Conservation (phyloP, 2,329 filamentous ascomycete genomes). For the Teratosphaeria destructans region DNA sequence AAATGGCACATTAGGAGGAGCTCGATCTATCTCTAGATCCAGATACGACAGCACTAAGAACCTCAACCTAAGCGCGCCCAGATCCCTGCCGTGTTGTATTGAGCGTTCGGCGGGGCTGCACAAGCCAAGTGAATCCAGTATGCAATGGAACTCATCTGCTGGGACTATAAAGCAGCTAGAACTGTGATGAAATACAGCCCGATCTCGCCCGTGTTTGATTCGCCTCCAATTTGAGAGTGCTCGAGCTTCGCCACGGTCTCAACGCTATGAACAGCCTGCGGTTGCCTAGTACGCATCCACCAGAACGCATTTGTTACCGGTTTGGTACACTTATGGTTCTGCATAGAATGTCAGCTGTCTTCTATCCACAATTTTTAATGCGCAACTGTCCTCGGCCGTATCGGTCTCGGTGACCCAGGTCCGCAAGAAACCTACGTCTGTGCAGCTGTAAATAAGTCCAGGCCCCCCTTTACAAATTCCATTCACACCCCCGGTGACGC, state of each 20-base stretch:
- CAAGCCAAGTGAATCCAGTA: no score
- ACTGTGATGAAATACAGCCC: no score
- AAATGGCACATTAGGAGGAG: no score
- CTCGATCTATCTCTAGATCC: no score
- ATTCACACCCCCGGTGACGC: background rate
- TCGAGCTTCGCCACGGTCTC: background rate
- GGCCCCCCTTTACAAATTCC: background rate
- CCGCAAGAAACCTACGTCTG: background rate
- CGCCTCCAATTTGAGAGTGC: background rate
- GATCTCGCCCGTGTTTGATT: background rate
- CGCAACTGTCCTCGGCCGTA: no score
- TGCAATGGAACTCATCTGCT: no score
- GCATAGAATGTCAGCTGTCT: background rate
- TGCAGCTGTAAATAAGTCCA: background rate
- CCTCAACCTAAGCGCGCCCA: no score
- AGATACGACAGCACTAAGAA: no score
- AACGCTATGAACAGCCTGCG: background rate
- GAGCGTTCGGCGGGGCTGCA: no score
- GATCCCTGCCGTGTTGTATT: no score
- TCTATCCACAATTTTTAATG: background rate
- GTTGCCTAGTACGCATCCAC: background rate
- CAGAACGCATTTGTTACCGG: background rate
- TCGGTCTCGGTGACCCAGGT: background rate
- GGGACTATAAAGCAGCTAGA: no score
- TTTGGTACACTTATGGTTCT: background rate